Percentiles rank a stretch among this genome's conserved stretches.
Conservation (phyloP, 1,284 basidiomycete genomes). For the Puccinia triticina region DNA sequence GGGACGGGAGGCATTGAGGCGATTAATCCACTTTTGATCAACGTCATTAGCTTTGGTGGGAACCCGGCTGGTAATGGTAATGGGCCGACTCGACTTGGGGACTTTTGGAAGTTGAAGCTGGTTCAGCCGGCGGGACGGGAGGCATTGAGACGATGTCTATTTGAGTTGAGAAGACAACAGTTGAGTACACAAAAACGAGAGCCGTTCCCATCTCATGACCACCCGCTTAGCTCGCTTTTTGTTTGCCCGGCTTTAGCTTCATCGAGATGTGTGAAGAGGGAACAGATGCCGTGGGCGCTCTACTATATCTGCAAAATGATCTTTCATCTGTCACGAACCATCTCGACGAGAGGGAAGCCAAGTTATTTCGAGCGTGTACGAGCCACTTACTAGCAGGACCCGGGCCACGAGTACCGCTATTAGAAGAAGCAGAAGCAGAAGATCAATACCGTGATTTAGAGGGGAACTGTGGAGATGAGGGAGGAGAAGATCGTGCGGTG, state of each 20-base stretch:
- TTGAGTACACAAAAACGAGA: conserved; percentile 61
- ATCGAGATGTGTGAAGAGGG: conserved; percentile 72
- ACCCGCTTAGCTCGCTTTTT: conserved; percentile 63
- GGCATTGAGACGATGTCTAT: conserved; percentile 74
- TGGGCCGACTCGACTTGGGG: conserved; percentile 37
- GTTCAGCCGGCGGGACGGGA: conserved; percentile 34
- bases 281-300: conserved; percentile 68
- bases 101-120: conserved; percentile 49
- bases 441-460: conserved; percentile 45
- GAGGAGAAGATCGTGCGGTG: conserved; percentile 62
- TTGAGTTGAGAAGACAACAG: conserved; percentile 63
- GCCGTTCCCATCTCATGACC: neutral
- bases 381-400: conserved; percentile 67
- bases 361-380: conserved; percentile 70
- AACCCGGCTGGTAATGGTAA: conserved; percentile 45
- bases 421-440: conserved; percentile 51
- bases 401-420: conserved; percentile 53
- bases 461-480: conserved; percentile 40
- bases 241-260: conserved; percentile 65
- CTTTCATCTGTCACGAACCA: conserved; percentile 74
- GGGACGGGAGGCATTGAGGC: conserved; percentile 64
- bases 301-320: conserved; percentile 71
- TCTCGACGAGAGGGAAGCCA: conserved; percentile 67
- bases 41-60: conserved; percentile 33
- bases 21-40: conserved; percentile 61